Percentiles rank a stretch among this genome's conserved stretches.
Evolutionary conservation across 2,329 filamentous ascomycete species (phyloP).

Genomic region (Monilinia vaccinii-corymbosi): DNA sequence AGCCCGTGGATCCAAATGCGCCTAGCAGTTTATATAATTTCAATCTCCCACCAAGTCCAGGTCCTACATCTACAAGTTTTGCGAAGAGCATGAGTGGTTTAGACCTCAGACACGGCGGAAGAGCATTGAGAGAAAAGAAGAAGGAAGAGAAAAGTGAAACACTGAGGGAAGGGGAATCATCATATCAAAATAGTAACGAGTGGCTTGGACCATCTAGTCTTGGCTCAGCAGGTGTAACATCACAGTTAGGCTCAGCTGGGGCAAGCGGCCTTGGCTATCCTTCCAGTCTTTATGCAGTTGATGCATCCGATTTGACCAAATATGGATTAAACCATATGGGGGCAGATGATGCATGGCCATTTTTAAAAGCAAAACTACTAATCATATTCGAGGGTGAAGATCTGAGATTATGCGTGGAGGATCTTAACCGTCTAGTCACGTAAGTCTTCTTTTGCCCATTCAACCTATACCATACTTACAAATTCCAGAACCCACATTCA

Average conservation of each 20-base stretch:
- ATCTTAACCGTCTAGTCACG: constrained; percentile 72
- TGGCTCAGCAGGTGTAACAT: constrained; percentile 35
- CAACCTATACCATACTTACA: not conserved
- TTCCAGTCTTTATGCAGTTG: constrained; percentile 37
- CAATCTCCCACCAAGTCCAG: constrained; percentile 63
- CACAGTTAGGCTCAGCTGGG: constrained; percentile 25
- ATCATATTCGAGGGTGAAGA: constrained; percentile 77
- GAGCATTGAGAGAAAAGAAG: constrained; percentile 71
- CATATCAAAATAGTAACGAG: constrained; percentile 28
- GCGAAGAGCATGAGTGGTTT: constrained; percentile 74
- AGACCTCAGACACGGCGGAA: constrained; percentile 68
- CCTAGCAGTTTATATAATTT: constrained; percentile 74
- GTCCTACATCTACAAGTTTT: constrained; percentile 56
- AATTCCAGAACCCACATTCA: constrained; percentile 56
- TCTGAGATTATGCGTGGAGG: constrained; percentile 69
- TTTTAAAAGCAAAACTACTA: constrained; percentile 65
- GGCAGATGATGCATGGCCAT: constrained; percentile 73
- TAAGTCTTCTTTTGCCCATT: constrained; percentile 19
- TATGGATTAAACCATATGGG: constrained; percentile 63
- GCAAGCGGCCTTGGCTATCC: constrained; percentile 20
- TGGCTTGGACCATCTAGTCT: constrained; percentile 48
- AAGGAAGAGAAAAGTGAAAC: constrained; percentile 53
- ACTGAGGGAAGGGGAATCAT: constrained; percentile 28
- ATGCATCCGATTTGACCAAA: constrained; percentile 45
- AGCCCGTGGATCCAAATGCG: constrained; percentile 64